Conservation (phyloP, 129 eudicot species). For the Flaveria sonorensis region DNA sequence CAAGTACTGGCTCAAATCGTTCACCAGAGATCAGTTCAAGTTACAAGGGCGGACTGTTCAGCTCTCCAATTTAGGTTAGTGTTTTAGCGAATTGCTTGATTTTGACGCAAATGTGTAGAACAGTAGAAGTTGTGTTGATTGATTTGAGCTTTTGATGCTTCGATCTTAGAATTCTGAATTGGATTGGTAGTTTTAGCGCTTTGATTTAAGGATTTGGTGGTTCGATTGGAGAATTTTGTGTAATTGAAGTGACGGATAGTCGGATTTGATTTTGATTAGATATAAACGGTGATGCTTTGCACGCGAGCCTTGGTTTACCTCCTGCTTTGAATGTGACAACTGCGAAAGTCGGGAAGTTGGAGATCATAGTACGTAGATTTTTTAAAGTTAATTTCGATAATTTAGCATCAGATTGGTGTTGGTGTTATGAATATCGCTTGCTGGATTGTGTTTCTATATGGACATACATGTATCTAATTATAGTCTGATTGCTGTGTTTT, state of each 20-base stretch:
- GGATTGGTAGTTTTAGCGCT: conserved; percentile 5
- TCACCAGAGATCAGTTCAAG: conserved; percentile 95
- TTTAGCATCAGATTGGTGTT: not conserved
- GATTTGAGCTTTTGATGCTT: conserved; percentile 22
- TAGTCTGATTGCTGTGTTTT: conserved; percentile 31
- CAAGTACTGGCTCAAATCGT: conserved; percentile 95
- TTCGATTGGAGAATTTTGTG: not conserved
- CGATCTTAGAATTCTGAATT: conserved; percentile 10
- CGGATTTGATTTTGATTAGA: conserved; percentile 48
- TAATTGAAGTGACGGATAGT: not conserved
- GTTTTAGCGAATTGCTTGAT: conserved; percentile 13
- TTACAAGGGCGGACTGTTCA: conserved; percentile 87
- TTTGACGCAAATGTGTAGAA: conserved; percentile 17
- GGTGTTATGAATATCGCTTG: not conserved
- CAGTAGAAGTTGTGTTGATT: not conserved
- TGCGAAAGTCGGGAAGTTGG: conserved; percentile 88
- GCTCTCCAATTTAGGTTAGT: conserved; percentile 82
- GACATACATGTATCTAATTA: conserved; percentile 25
- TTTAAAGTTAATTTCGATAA: not conserved
- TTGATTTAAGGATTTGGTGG: conserved; percentile 7
- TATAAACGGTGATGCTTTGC: conserved; percentile 91
- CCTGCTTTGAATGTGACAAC: conserved; percentile 89
- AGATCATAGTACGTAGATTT: conserved; percentile 60
- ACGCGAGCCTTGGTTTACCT: conserved; percentile 92
- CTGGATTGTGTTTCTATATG: conserved; percentile 18